Conservation (phyloP, 1,139 yeast genomes). For the Kodamaea sp. region DNA sequence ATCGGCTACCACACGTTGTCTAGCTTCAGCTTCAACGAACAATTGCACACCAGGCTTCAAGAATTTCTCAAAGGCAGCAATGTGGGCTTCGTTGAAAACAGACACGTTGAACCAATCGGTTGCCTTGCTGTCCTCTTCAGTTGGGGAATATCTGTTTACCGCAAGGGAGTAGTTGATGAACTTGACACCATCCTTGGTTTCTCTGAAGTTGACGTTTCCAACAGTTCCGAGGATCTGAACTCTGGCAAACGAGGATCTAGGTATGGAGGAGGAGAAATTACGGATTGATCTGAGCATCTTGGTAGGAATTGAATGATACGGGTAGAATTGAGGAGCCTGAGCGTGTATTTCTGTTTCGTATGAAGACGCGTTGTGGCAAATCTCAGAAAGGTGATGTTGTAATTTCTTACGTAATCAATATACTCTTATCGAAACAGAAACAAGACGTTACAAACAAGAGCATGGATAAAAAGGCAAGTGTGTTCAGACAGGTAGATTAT, state of each 20-base stretch:
- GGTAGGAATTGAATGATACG: not conserved
- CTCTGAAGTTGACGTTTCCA: conserved; percentile 39
- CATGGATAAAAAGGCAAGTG: no score
- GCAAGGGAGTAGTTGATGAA: conserved; percentile 47
- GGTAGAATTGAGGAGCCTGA: no score
- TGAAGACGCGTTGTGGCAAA: no score
- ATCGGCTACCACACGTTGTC: conserved; percentile 35
- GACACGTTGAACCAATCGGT: conserved; percentile 48
- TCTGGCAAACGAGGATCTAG: conserved; percentile 41
- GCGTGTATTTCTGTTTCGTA: no score
- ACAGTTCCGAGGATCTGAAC: conserved; percentile 47
- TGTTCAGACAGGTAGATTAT: no score
- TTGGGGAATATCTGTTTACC: conserved; percentile 39
- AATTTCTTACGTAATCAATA: no score
- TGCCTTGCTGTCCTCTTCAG: conserved; percentile 28
- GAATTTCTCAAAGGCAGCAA: conserved; percentile 38
- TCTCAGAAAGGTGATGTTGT: no score
- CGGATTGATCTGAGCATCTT: conserved; percentile 36
- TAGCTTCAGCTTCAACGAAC: conserved; percentile 45
- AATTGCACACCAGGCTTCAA: conserved; percentile 46
- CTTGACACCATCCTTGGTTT: conserved; percentile 40
- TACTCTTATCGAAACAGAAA: no score
- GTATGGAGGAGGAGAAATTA: conserved; percentile 33
- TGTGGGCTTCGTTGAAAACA: conserved; percentile 43
- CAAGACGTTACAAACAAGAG: no score